These are phyloP conservation scores for Gossypium anomalum DNA, from an alignment of 345 rosid genomes.

Conservation along the genomic window DNA sequence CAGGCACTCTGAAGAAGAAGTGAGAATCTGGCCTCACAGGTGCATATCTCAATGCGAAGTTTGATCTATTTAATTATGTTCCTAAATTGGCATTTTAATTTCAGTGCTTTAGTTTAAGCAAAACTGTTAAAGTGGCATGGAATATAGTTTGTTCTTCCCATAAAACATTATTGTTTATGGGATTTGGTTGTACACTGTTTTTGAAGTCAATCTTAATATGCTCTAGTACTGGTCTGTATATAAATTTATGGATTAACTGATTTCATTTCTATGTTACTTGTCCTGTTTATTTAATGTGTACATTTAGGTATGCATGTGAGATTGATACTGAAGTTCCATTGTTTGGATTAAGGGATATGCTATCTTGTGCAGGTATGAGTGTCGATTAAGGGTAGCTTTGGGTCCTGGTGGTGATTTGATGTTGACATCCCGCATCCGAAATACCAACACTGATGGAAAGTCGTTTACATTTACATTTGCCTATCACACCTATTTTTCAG, in stretches of 20 bases:
- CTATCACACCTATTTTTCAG: too few relatives aligned
- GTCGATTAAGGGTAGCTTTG: too few relatives aligned
- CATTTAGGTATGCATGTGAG: background rate
- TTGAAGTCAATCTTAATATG: background rate
- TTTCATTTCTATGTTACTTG: background rate
- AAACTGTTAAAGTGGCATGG: background rate
- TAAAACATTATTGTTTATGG: too few relatives aligned
- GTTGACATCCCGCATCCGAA: too few relatives aligned
- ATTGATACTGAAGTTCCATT: background rate
- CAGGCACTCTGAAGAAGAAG: too few relatives aligned
- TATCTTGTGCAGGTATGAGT: background rate
- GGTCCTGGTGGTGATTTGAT: too few relatives aligned
- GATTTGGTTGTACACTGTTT: too few relatives aligned
- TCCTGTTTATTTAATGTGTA: background rate
- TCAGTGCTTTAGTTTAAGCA: background rate
- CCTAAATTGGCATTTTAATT: background rate
- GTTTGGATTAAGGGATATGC: background rate
- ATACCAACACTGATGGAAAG: too few relatives aligned
- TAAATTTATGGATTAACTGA: background rate
- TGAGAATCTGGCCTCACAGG: too few relatives aligned
- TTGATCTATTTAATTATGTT: background rate
- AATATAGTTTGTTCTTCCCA: background rate
- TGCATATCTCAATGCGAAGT: background rate
- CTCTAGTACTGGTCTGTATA: background rate
- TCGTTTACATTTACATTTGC: too few relatives aligned